Percentiles rank a stretch among this genome's conserved stretches.
Conservation (phyloP, 2,329 filamentous ascomycete species). For the Monosporascus sp. region DNA sequence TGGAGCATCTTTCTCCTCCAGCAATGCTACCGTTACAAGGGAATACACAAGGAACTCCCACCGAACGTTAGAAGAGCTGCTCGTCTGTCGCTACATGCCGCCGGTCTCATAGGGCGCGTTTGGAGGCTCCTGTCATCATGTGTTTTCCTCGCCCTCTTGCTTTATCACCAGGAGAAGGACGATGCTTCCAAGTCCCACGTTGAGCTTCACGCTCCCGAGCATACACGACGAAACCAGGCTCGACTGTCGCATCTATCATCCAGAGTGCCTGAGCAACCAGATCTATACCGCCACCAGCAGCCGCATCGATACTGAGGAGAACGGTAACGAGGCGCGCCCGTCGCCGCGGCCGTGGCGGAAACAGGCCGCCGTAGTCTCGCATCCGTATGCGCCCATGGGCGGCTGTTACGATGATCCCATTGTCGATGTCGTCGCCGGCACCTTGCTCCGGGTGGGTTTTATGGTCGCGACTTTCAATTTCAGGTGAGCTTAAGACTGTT, state of each 20-base stretch:
- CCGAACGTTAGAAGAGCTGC: too few relatives aligned
- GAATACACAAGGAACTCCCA: too few relatives aligned
- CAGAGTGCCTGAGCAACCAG: constrained; percentile 35
- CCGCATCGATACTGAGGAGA: background rate
- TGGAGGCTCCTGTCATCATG: background rate
- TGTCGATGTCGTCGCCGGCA: constrained; percentile 58
- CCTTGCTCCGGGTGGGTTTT: constrained; percentile 65
- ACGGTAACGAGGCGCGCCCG: constrained; percentile 16
- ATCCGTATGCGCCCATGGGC: constrained; percentile 86
- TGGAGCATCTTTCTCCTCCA: too few relatives aligned
- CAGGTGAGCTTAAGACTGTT: constrained; percentile 37
- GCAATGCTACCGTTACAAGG: too few relatives aligned
- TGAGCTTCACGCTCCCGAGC: constrained; percentile 76
- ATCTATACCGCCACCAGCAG: constrained; percentile 12
- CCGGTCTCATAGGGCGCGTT: background rate
- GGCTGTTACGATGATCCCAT: constrained; percentile 80
- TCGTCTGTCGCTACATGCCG: too few relatives aligned
- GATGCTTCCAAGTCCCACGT: constrained; percentile 51
- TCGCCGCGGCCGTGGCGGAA: constrained; percentile 43
- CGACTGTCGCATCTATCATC: constrained; percentile 79
- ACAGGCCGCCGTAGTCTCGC: constrained; percentile 60
- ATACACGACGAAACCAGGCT: constrained; percentile 71
- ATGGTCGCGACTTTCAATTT: constrained; percentile 90
- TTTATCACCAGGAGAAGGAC: constrained; percentile 8
- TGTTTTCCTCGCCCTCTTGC: background rate